Evolutionary conservation across 208 protist species (phyloP).

Genomic region (Novymonas esmeraldas): DNA sequence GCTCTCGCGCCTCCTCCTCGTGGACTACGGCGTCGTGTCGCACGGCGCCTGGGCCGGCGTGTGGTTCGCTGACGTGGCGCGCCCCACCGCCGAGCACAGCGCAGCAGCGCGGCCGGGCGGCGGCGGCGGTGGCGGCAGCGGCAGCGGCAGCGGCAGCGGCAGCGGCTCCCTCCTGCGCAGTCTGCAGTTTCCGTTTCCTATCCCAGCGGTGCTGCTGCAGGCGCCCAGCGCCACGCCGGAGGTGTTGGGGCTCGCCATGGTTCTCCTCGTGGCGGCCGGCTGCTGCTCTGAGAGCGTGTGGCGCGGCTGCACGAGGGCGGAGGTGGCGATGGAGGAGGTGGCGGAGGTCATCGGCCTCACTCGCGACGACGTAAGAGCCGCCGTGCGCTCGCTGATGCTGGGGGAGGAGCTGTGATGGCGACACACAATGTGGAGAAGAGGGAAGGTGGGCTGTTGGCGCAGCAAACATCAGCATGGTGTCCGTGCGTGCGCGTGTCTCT

Average conservation of each 20-base stretch:
- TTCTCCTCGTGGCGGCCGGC: slow-evolving; percentile 37
- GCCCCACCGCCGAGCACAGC: background rate
- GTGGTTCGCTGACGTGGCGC: slow-evolving; percentile 31
- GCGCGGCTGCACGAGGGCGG: slow-evolving; percentile 17
- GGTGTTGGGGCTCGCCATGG: slow-evolving; percentile 43
- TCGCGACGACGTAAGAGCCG: slow-evolving; percentile 35
- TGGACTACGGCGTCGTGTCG: slow-evolving; percentile 40
- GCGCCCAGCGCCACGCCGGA: slow-evolving; percentile 25
- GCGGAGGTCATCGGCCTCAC: slow-evolving; percentile 41
- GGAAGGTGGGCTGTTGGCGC: background rate
- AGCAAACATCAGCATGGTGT: background rate
- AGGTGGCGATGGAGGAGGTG: slow-evolving; percentile 48
- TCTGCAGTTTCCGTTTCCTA: slow-evolving; percentile 51
- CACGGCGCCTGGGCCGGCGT: slow-evolving; percentile 37
- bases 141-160: slow-evolving; percentile 4
- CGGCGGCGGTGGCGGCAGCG: too few relatives aligned
- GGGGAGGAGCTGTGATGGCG: slow-evolving; percentile 30
- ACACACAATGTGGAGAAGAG: too few relatives aligned
- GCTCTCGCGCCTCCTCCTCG: slow-evolving; percentile 57
- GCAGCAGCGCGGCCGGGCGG: too few relatives aligned
- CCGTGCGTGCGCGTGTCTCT: too few relatives aligned
- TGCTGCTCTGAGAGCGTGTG: slow-evolving; percentile 38
- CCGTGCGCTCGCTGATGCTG: slow-evolving; percentile 53
- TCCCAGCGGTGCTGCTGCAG: slow-evolving; percentile 51
- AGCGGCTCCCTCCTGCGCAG: slow-evolving; percentile 39